Evolutionary conservation across 2,329 filamentous ascomycete species (phyloP).

Genomic region (Trichothecium roseum): DNA sequence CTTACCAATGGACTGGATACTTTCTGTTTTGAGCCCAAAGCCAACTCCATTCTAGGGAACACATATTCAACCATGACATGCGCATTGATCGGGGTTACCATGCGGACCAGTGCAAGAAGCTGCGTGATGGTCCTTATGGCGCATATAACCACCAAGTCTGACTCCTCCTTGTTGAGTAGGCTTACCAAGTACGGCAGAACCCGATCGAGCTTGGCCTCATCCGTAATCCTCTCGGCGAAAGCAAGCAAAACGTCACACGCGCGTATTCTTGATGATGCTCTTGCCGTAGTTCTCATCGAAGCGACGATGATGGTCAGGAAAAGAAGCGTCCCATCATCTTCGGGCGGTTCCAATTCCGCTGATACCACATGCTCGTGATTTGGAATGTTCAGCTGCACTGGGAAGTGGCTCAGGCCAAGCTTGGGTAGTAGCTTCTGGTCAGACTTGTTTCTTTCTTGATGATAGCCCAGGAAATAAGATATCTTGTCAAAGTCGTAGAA

Average conservation of each 20-base stretch:
- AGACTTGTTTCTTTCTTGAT: slow-evolving; percentile 29
- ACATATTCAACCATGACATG: slow-evolving; percentile 61
- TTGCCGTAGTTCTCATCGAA: slow-evolving; percentile 79
- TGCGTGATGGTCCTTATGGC: slow-evolving; percentile 83
- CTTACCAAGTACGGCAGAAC: slow-evolving; percentile 84
- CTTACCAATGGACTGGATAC: slow-evolving; percentile 60
- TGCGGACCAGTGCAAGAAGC: slow-evolving; percentile 73
- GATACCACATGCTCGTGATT: slow-evolving; percentile 67
- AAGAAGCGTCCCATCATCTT: slow-evolving; percentile 84
- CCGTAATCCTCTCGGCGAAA: slow-evolving; percentile 82
- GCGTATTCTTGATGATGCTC: slow-evolving; percentile 75
- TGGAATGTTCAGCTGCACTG: slow-evolving; percentile 76
- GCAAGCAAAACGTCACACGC: slow-evolving; percentile 87
- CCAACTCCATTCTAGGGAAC: slow-evolving; percentile 50
- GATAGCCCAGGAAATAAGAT: slow-evolving; percentile 80
- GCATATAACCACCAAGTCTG: slow-evolving; percentile 75
- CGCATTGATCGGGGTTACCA: slow-evolving; percentile 71
- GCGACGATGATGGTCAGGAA: slow-evolving; percentile 85
- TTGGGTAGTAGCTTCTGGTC: slow-evolving; percentile 18
- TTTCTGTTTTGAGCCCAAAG: slow-evolving; percentile 32
- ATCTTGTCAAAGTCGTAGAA: slow-evolving; percentile 97
- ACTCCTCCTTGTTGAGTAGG: slow-evolving; percentile 63
- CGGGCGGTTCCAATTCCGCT: slow-evolving; percentile 46
- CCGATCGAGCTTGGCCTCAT: slow-evolving; percentile 91
- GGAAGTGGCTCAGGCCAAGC: slow-evolving; percentile 56